Base-by-base conservation (phyloP, 2,329 filamentous ascomycete genomes). In the Aspergillus versicolor region DNA sequence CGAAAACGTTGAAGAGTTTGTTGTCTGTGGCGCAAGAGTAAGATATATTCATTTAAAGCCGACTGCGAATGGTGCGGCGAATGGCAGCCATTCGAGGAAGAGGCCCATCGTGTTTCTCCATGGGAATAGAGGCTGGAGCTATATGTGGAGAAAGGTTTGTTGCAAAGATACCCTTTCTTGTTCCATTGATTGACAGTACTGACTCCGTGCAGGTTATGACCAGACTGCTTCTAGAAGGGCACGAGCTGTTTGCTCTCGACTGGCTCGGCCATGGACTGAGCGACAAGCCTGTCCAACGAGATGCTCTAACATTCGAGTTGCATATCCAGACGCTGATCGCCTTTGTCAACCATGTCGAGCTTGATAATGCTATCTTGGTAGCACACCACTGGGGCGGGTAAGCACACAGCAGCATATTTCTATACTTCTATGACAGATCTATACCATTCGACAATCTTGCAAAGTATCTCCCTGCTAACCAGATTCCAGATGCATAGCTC, bases 231-330 rank as follows among this genome's bases (percentile, higher is more conserved):
- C 12, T 12, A 27, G 42, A 44, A 44, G 42, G 42, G 3, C 42
- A 44, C 47, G 47, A 46, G 44, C n/a, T 46, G 34, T 46, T 46
- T 34, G 44, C 44, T 46, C 44, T 32, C 4, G 44, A 46, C 34
- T 46, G 44, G 44, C 15, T 46, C 13, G 44, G 44, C 19, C 22
- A 46, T 9, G 44, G 44, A 32, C 27, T 46, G 13, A 46, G 44
- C 24, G 44, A 46, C 27, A 46, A 46, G 15, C 44, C 44, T 19
- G 30, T n/a, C 3, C 44, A 32, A 30, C 15, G 22, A 6, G 44
- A 30, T 15, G n/a, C 22, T 21, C 3, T 32, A 27, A 34, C 27
- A 46, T 32, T 32, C 4, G 24, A 46, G 19, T 15, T 46, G 44
- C 44, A 46, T 32, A 46, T 44, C 2, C 44, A 7, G 44, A 46